Percentiles rank a stretch among this genome's conserved stretches.
Evolutionary conservation across 2,329 filamentous ascomycete genomes (phyloP).

Genomic region (Ophioceras dolichostomum): DNA sequence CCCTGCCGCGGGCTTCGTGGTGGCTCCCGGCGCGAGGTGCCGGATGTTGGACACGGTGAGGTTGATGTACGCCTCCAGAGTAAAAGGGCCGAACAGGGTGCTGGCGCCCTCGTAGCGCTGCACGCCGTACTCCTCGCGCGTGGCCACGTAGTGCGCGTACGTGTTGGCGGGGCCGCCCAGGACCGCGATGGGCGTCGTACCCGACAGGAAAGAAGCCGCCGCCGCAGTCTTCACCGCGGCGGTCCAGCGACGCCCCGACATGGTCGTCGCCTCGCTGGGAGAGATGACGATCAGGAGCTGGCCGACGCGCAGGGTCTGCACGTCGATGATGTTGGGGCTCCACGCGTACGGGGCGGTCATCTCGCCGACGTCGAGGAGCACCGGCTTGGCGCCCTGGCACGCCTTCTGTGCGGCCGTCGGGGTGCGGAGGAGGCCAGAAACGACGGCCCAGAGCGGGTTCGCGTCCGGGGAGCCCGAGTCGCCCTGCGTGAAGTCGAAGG

Average conservation of each 20-base stretch:
- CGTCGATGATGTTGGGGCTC: slow-evolving; percentile 80
- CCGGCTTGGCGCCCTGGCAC: slow-evolving; percentile 73
- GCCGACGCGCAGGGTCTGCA: slow-evolving; percentile 73
- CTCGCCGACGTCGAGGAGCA: slow-evolving; percentile 78
- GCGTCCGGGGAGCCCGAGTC: slow-evolving; percentile 55
- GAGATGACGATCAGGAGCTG: slow-evolving; percentile 78
- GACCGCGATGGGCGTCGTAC: slow-evolving; percentile 57
- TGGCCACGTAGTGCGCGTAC: slow-evolving; percentile 75
- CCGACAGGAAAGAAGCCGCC: slow-evolving; percentile 22
- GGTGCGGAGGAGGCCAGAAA: slow-evolving; percentile 56
- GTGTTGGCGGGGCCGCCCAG: slow-evolving; percentile 83
- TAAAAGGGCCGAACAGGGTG: slow-evolving; percentile 75
- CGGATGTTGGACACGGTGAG: slow-evolving; percentile 61
- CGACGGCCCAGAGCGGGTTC: slow-evolving; percentile 67
- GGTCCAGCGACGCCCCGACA: slow-evolving; percentile 82
- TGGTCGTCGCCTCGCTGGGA: slow-evolving; percentile 80
- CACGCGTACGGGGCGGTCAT: slow-evolving; percentile 65
- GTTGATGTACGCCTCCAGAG: slow-evolving; percentile 79
- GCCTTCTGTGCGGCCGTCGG: slow-evolving; percentile 56
- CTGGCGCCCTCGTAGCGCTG: slow-evolving; percentile 95
- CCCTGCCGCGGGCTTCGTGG: slow-evolving; percentile 34
- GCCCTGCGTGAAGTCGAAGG: slow-evolving; percentile 85
- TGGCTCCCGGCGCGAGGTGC: slow-evolving; percentile 43
- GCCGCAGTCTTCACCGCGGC: slow-evolving; percentile 48
- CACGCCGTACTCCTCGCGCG: slow-evolving; percentile 65